Evolutionary conservation across 2,329 filamentous ascomycete species (phyloP).

Genomic region (Myriosclerotinia scirpicola): DNA sequence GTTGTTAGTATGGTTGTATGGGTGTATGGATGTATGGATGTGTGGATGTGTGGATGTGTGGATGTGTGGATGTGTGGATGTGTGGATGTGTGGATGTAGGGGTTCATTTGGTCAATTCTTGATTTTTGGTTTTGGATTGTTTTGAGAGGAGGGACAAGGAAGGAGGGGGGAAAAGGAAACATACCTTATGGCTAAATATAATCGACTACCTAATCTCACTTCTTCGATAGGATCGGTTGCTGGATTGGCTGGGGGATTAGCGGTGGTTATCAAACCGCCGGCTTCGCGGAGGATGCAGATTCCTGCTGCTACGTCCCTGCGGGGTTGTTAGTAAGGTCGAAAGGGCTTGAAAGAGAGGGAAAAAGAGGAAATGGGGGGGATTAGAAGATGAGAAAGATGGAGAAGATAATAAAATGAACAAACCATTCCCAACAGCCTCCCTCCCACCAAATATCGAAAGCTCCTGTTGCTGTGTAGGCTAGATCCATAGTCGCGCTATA

Average conservation of each 20-base stretch:
- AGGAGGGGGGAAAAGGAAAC: neutral
- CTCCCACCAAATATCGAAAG: conserved; percentile 82
- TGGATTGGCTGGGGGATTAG: conserved; percentile 64
- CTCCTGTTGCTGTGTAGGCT: conserved; percentile 72
- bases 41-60: neutral
- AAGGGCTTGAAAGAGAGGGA: neutral
- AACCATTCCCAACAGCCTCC: conserved; percentile 79
- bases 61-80: neutral
- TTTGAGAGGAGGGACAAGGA: too few species aligned
- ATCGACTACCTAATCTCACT: conserved; percentile 62
- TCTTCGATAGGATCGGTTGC: conserved; percentile 57
- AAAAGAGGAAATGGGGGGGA: too few species aligned
- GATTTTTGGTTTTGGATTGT: neutral
- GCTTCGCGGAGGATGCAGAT: conserved; percentile 72
- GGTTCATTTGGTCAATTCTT: too few species aligned
- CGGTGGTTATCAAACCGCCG: conserved; percentile 71
- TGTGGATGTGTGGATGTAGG: too few species aligned
- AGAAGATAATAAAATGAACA: conserved; percentile 31
- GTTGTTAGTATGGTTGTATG: neutral
- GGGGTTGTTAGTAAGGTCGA: neutral
- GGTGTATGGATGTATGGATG: neutral
- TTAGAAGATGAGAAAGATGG: neutral
- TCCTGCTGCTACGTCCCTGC: conserved; percentile 72
- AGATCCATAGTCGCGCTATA: conserved; percentile 69
- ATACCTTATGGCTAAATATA: conserved; percentile 68